phyloP scores from a whole-genome alignment of 805 yeast species.

The Hagleromyces aurorensis region DNA sequence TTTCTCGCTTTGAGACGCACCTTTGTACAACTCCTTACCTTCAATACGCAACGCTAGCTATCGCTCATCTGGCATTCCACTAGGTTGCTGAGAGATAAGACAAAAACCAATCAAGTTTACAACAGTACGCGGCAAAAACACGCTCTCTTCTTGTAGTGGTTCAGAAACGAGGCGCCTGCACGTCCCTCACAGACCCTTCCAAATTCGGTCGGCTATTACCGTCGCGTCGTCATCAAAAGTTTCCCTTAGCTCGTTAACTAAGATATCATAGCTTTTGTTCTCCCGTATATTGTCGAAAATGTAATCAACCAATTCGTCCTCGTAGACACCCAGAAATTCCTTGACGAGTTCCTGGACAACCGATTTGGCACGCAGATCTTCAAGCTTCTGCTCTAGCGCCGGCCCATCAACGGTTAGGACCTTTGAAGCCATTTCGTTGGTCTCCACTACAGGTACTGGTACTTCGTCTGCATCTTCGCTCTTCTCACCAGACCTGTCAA shows the following conservation, averaged over 20 bases:
- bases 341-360: slow-evolving; percentile 26
- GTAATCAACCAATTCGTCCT: slow-evolving; percentile 28
- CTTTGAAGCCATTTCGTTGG: background rate
- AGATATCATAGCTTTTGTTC: slow-evolving; percentile 15
- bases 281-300: slow-evolving; percentile 25
- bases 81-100: background rate
- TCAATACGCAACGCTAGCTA: too few relatives aligned
- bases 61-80: too few relatives aligned
- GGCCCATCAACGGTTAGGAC: slow-evolving; percentile 1
- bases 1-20: too few relatives aligned
- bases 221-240: slow-evolving; percentile 30
- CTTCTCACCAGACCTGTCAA: slow-evolving; percentile 12
- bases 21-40: too few relatives aligned
- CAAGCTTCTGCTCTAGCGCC: slow-evolving; percentile 13
- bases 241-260: slow-evolving; percentile 24
- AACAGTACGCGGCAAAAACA: too few relatives aligned
- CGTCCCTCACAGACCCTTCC: too few relatives aligned
- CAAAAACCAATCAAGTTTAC: slow-evolving; percentile 1
- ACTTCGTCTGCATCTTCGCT: slow-evolving; percentile 2
- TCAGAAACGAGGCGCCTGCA: too few relatives aligned
- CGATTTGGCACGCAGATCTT: slow-evolving; percentile 12
- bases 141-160: too few relatives aligned
- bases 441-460: background rate
- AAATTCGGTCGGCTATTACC: slow-evolving; percentile 22
- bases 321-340: slow-evolving; percentile 29